These are phyloP conservation scores for Psilocybe cyanescens DNA, from an alignment of 768 basidiomycete genomes.

Conservation along the genomic window DNA sequence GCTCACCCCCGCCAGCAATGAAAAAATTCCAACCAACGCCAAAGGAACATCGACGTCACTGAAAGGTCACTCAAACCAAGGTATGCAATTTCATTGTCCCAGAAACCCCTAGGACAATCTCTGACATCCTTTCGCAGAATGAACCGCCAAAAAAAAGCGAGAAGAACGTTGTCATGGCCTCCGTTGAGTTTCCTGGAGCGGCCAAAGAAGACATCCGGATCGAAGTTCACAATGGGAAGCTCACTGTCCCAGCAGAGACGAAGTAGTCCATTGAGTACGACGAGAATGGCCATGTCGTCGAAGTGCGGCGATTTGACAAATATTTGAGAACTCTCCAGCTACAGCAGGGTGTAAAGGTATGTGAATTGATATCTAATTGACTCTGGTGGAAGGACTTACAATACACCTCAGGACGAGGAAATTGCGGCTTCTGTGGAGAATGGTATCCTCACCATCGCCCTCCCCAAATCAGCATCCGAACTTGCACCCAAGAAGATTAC, in stretches of 20 bases:
- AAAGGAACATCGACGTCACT: constrained; percentile 17
- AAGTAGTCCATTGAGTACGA: constrained; percentile 34
- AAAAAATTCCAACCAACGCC: constrained; percentile 8
- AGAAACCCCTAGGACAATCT: background rate
- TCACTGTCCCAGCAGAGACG: constrained; percentile 56
- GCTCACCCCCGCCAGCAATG: constrained; percentile 12
- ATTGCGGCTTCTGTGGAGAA: constrained; percentile 46
- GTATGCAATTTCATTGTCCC: constrained; percentile 20
- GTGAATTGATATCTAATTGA: constrained; percentile 19
- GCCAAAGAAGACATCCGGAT: constrained; percentile 53
- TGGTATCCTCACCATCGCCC: constrained; percentile 51
- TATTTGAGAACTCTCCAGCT: constrained; percentile 51
- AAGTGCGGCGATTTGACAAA: constrained; percentile 51
- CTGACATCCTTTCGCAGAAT: constrained; percentile 37
- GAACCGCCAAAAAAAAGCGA: constrained; percentile 56
- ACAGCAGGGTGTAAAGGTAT: constrained; percentile 57
- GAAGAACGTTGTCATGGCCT: constrained; percentile 52
- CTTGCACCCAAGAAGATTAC: constrained; percentile 33
- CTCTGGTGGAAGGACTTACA: background rate
- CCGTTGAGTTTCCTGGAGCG: constrained; percentile 64
- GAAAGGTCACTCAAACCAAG: constrained; percentile 32
- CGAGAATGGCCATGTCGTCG: constrained; percentile 41
- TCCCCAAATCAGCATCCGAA: constrained; percentile 48
- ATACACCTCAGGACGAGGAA: constrained; percentile 25
- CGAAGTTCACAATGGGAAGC: constrained; percentile 51